These are phyloP conservation scores for Boletellus sp. DNA, from an alignment of 1,284 basidiomycete genomes.

Conservation along the genomic window DNA sequence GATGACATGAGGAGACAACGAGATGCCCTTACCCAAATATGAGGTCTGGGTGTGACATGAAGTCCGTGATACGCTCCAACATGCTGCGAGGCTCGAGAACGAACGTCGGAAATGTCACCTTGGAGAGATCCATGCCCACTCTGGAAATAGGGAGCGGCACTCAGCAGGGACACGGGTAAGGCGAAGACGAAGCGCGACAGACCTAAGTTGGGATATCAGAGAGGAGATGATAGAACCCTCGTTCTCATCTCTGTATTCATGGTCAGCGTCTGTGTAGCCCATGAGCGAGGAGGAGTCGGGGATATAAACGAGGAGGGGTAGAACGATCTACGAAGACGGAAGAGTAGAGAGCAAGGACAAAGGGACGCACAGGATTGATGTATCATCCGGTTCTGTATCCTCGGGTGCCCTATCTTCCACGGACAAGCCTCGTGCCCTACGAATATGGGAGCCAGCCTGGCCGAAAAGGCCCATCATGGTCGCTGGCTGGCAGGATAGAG, in stretches of 20 bases:
- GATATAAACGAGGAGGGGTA: background rate
- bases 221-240: conserved; percentile 78
- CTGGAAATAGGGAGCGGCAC: conserved; percentile 36
- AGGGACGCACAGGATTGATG: conserved; percentile 70
- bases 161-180: conserved; percentile 2
- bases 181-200: conserved; percentile 17
- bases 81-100: conserved; percentile 92
- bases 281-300: conserved; percentile 16
- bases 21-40: conserved; percentile 79
- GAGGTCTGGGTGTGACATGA: conserved; percentile 98
- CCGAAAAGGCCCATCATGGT: conserved; percentile 77
- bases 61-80: conserved; percentile 96
- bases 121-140: conserved; percentile 93
- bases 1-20: conserved; percentile 13
- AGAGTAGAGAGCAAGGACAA: conserved; percentile 18
- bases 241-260: conserved; percentile 59
- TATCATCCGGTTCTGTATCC: conserved; percentile 79
- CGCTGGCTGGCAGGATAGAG: conserved; percentile 14
- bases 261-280: conserved; percentile 29
- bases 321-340: conserved; percentile 15
- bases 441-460: conserved; percentile 61
- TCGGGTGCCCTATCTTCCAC: conserved; percentile 69
- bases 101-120: conserved; percentile 92
- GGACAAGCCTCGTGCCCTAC: conserved; percentile 55
- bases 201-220: conserved; percentile 84